Percentiles rank a stretch among this genome's conserved stretches.
Evolutionary conservation across 805 yeast genomes (phyloP).

Genomic region (Debaryomyces maramus): DNA sequence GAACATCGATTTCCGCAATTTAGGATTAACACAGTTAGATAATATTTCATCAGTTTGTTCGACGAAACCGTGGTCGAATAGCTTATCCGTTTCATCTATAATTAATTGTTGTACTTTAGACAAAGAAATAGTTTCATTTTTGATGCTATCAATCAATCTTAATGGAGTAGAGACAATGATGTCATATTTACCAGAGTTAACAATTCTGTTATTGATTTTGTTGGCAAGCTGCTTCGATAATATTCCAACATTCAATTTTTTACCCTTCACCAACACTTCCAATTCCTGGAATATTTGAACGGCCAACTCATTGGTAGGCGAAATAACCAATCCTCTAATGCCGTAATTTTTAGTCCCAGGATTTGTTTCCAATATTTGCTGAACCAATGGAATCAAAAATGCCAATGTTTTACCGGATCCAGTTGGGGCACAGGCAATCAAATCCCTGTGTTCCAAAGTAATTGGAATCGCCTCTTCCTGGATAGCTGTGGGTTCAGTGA

Average conservation of each 20-base stretch:
- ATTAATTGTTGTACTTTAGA: conserved; percentile 70
- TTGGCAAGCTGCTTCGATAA: conserved; percentile 71
- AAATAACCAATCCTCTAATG: conserved; percentile 72
- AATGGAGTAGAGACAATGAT: conserved; percentile 85
- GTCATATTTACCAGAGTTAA: conserved; percentile 67
- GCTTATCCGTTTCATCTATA: conserved; percentile 94
- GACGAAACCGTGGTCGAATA: conserved; percentile 82
- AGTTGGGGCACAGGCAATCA: conserved; percentile 95
- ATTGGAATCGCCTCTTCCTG: conserved; percentile 89
- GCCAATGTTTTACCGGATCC: conserved; percentile 98
- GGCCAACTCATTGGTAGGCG: conserved; percentile 95
- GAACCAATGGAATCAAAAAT: conserved; percentile 79
- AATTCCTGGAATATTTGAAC: conserved; percentile 77
- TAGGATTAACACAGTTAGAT: conserved; percentile 51
- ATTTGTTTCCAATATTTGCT: conserved; percentile 34
- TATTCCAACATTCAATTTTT: conserved; percentile 58
- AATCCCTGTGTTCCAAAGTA: conserved; percentile 65
- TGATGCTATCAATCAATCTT: conserved; percentile 77
- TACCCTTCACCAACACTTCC: conserved; percentile 55
- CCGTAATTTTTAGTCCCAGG: conserved; percentile 43
- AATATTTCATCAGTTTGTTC: conserved; percentile 89
- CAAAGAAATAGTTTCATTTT: conserved; percentile 59
- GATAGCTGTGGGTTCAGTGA: conserved; percentile 87
- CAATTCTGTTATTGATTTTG: conserved; percentile 61
- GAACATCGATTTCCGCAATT: conserved; percentile 72